Evolutionary conservation across 805 yeast genomes (phyloP), one percentile per base, ranked within the genome.

Genomic region (Cyberlindnera xylosilytica): DNA sequence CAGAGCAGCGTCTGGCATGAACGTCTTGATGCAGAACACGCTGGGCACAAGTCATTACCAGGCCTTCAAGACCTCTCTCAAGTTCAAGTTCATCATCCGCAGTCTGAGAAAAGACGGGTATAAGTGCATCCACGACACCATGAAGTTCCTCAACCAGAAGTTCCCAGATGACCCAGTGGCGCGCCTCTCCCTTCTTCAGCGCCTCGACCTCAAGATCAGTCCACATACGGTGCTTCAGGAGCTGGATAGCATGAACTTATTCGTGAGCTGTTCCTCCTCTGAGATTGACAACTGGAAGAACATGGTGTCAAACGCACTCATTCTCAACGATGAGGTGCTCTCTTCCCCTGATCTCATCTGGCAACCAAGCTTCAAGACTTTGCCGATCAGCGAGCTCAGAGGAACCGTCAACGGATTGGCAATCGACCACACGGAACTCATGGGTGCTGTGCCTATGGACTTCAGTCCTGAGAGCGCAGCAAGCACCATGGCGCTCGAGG

Each of bases 21-120:
- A 48, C 20, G 38, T 42, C 0, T 16, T 58, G 23, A 44, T 50
- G 42, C 60, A 53, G 23, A 47, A 51, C 16, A 43, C 50, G n/a
- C 36, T 58, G 38, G 61, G 57, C 1, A 36, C 44, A 1, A 36
- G 33, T 3, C 53, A 56, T 29, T 56, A 58, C 28, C 53, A 51
- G 33, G 56, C 52, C 3, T 55, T 58, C 39, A 58, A 58, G 39
- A 29, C 52, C 2, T 49, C 61, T 1, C 38, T 55, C 20, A 52
- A 40, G 37, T 39, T 50, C 31, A 58, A 56, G 39, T 54, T 53
- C 37, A 46, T 38, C 30, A 32, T 58, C 2, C 47, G 60, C 35
- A 50, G 53, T 22, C 28, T 58, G 10, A 35, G 46, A 13, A 52
- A 47, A 20, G 58, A 55, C 15, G 59, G 58, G 1, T 55, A 45